These are phyloP conservation scores for Vicia sativa DNA, from an alignment of 306 rosid genomes.

Conservation along the genomic window DNA sequence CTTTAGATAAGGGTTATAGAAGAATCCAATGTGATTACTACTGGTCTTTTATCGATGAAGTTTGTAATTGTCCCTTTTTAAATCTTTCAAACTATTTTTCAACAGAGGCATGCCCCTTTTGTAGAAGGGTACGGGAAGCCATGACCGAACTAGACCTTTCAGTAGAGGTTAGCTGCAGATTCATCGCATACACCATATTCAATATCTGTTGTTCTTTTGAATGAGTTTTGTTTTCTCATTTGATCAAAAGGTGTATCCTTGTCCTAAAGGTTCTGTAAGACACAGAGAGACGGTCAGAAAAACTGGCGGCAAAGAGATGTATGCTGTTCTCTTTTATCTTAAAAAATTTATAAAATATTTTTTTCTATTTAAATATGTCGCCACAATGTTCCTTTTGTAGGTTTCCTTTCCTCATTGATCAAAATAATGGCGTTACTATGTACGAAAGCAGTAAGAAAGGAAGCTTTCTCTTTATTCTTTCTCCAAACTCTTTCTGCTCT, in stretches of 20 bases:
- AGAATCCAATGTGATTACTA: constrained; percentile 9
- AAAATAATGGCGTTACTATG: constrained; percentile 60
- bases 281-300: constrained; percentile 78
- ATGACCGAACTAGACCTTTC: constrained; percentile 90
- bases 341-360: constrained; percentile 12
- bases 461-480: constrained; percentile 31
- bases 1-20: constrained; percentile 6
- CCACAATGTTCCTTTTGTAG: constrained; percentile 52
- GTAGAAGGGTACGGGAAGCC: constrained; percentile 96
- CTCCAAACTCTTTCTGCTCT: constrained; percentile 26
- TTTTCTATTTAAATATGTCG: constrained; percentile 16
- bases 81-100: constrained; percentile 48
- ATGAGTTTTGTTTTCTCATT: constrained; percentile 29
- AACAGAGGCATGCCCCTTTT: constrained; percentile 98
- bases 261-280: constrained; percentile 89
- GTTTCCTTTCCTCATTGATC: constrained; percentile 90
- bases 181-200: constrained; percentile 27
- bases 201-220: constrained; percentile 18
- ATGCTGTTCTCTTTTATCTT: constrained; percentile 49
- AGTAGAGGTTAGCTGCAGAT: constrained; percentile 66
- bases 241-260: constrained; percentile 77
- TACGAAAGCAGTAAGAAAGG: constrained; percentile 82
- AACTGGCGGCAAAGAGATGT: constrained; percentile 89
- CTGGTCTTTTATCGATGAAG: constrained; percentile 23
- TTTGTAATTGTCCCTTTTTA: constrained; percentile 20